phyloP scores from a whole-genome alignment of 148 eudicot genomes.

The Dysphania ambrosioides region DNA sequence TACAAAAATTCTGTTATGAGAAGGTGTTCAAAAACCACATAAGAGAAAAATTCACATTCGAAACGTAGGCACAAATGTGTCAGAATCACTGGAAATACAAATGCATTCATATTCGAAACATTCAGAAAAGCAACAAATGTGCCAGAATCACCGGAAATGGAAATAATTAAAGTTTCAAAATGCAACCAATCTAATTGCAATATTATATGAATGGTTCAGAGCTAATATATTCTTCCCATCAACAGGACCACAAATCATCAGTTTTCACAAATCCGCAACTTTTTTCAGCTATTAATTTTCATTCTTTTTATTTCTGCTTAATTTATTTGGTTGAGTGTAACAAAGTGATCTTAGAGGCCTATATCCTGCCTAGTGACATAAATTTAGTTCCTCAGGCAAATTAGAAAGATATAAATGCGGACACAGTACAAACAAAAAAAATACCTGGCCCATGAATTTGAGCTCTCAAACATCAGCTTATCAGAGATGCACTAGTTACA shows the following conservation, averaged over 20 bases:
- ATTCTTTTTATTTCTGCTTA: background rate
- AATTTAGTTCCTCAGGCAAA: background rate
- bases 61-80: no score
- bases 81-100: no score
- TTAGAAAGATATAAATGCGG: background rate
- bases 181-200: background rate
- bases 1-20: background rate
- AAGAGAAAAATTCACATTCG: no score
- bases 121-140: background rate
- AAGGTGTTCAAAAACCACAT: background rate
- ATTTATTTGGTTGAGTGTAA: background rate
- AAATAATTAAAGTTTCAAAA: constrained; percentile 1
- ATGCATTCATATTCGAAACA: background rate
- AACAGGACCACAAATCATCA: background rate
- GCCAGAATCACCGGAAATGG: background rate
- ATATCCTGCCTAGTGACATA: background rate
- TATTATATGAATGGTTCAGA: background rate
- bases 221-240: background rate
- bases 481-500: background rate
- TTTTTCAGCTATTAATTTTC: background rate
- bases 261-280: background rate
- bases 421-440: background rate
- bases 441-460: background rate
- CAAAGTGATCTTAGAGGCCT: background rate
- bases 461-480: background rate